Evolutionary conservation across 164 flowering plant genomes (phyloP).

Genomic region (Chimonanthus praecox): DNA sequence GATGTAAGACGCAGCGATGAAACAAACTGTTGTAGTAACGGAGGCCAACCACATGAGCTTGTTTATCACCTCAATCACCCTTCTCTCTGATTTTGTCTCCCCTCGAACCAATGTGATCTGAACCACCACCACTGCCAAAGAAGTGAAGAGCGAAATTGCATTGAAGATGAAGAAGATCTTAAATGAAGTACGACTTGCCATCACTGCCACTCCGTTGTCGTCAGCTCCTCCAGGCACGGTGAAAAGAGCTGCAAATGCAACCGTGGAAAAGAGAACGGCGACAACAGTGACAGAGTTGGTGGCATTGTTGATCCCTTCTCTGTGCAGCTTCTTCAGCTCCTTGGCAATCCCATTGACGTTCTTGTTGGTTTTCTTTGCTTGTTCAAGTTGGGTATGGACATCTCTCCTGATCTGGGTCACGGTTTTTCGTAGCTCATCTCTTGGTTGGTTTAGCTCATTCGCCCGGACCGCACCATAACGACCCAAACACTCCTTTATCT

Average conservation of each 20-base stretch:
- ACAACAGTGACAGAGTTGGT: slow-evolving; percentile 80
- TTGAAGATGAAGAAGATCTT: slow-evolving; percentile 66
- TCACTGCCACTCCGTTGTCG: slow-evolving; percentile 43
- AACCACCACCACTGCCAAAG: slow-evolving; percentile 76
- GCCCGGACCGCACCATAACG: slow-evolving; percentile 56
- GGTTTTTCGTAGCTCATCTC: slow-evolving; percentile 67
- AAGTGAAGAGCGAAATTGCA: slow-evolving; percentile 69
- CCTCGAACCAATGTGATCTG: slow-evolving; percentile 77
- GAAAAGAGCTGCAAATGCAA: slow-evolving; percentile 76
- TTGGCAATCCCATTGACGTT: slow-evolving; percentile 64
- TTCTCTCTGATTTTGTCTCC: slow-evolving; percentile 62
- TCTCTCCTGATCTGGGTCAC: slow-evolving; percentile 68
- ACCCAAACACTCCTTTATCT: slow-evolving; percentile 43
- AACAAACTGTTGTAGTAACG: slow-evolving; percentile 61
- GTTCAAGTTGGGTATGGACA: slow-evolving; percentile 72
- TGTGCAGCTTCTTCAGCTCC: slow-evolving; percentile 60
- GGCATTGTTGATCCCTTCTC: slow-evolving; percentile 75
- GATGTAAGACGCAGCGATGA: slow-evolving; percentile 65
- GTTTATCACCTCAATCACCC: slow-evolving; percentile 65
- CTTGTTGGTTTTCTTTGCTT: slow-evolving; percentile 61
- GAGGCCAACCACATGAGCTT: slow-evolving; percentile 88
- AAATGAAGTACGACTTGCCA: slow-evolving; percentile 39
- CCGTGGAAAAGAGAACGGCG: slow-evolving; percentile 75
- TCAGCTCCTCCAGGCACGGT: slow-evolving; percentile 69
- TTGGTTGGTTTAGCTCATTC: slow-evolving; percentile 68